Evolutionary conservation across 2,329 filamentous ascomycete genomes (phyloP), one percentile per base, ranked within the genome.

Genomic region (Fonsecaea pugnacius): DNA sequence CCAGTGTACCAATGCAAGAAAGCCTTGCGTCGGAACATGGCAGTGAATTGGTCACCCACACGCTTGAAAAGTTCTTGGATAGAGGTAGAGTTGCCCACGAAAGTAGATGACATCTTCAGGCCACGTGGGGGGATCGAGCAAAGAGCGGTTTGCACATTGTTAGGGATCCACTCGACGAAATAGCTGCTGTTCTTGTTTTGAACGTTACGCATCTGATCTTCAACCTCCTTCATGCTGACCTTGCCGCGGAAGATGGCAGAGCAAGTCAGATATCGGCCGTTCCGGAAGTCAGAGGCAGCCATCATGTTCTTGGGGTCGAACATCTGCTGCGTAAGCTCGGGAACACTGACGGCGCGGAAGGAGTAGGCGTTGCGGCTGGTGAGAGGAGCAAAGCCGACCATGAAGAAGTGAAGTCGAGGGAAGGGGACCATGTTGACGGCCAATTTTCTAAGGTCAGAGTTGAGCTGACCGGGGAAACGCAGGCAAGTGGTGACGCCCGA

Each of bases 251-350:
- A 99, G 83, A 99, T 96, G 79, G 95, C 93, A 80, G 90, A 98
- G 90, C 95, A 99, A 74, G 95, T 99, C 77, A 99, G 89, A 87
- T 99, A 99, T 77, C 95, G 95, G 81, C 95, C 95, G 82, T 98
- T 99, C 77, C 95, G 92, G 92, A 99, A 99, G 85, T 99, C 95
- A 70, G 93, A 96, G 71, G 95, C 95, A 83, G 95, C 95, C 95
- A 99, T 99, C 94, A 99, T 99, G 90, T 99, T 99, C 92, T 98
- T 99, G 77, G 95, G 94, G 86, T 99, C 95, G 86, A 96, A 99
- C 92, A 99, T 98, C 83, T 99, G 95, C 86, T 99, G 95, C 76
- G 95, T 98, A 80, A 99, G 88, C 87, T 99, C 95, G 64, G 95
- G 94, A 68, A 99, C 95, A 77, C 90, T 93, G 81, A 98, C 91